A percentile compares a stretch with the other conserved stretches of the same genome.
Conservation (phyloP, 257 asterid genomes). For the Capsicum pubescens region DNA sequence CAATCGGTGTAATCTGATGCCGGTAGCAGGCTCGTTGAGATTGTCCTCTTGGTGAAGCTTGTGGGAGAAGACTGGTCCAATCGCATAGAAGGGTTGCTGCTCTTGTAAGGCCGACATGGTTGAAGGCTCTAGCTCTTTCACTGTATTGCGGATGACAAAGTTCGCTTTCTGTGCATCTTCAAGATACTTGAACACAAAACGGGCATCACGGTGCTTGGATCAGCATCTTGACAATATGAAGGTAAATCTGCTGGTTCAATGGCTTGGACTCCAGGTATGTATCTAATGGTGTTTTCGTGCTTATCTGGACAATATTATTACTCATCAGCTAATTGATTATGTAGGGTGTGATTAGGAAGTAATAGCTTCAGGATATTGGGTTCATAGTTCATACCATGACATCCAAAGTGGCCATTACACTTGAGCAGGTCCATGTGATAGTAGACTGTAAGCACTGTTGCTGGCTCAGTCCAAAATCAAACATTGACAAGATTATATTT, state of each 20-base stretch:
- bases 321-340: conserved; percentile 10
- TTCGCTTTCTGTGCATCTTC: conserved; percentile 35
- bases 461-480: conserved; percentile 74
- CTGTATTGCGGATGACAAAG: conserved; percentile 35
- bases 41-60: background rate
- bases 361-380: background rate
- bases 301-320: conserved; percentile 23
- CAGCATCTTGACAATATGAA: conserved; percentile 29
- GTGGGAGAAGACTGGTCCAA: conserved; percentile 36
- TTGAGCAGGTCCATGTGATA: conserved; percentile 56
- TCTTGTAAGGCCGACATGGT: conserved; percentile 29
- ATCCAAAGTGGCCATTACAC: conserved; percentile 51
- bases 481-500: conserved; percentile 51
- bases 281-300: conserved; percentile 32
- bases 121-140: conserved; percentile 37
- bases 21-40: conserved; percentile 27
- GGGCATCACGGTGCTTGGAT: conserved; percentile 25
- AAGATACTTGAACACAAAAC: conserved; percentile 29
- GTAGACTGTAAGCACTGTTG: conserved; percentile 47
- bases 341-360: background rate
- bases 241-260: conserved; percentile 28
- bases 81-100: conserved; percentile 29
- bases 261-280: conserved; percentile 36
- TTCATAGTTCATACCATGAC: conserved; percentile 34
- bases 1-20: conserved; percentile 33